Evolutionary conservation across 2,329 filamentous ascomycete species (phyloP), one percentile per base, ranked within the genome.

Genomic region (Emmonsia crescens): DNA sequence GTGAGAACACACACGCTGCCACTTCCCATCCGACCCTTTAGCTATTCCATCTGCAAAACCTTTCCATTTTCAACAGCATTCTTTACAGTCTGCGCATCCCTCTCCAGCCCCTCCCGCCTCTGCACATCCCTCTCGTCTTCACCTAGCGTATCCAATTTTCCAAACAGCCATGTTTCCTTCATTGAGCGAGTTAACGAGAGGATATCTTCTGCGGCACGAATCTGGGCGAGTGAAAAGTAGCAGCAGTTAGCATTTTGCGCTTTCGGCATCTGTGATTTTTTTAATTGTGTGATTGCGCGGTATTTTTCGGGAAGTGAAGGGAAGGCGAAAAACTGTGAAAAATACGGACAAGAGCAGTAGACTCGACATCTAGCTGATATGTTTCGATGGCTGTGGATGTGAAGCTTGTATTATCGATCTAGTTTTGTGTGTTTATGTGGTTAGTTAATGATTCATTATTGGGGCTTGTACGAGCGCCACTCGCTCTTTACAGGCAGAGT

Each of bases 161-260:
- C 85, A 67, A 86, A 87, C 5, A 87, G 75, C 85, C 85, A 88
- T 27, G 84, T 77, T 69, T 88, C 85, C 69, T 88, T 86, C 73
- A 88, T 76, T 31, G 81, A 79, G 27, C 85, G 80, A 31, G 83
- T 85, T 16, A 88, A 71, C 14, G 80, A 79, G 62, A 85, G 78
- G 12, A 86, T 76, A 60, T 87, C 84, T 73, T 88, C 85, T 16
- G 82, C 81, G 1, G 83, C 80, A 61, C 82, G 81, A 64, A 86
- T 80, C 83, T 83, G 62, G 69, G 48, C 6, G 10, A 5, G 57
- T 14, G 55, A 27, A 36, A 59, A 36, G 10, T 1, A 19, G 12
- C 3, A 57, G 27, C 19, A 12, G 38, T 57, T 44, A 57, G 55
- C 31, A 29, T 29, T 57, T 40, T 24, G 3, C 9, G 36, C 31